Conservation (phyloP, 305 asterid genomes). For the Plantago coronopus region DNA sequence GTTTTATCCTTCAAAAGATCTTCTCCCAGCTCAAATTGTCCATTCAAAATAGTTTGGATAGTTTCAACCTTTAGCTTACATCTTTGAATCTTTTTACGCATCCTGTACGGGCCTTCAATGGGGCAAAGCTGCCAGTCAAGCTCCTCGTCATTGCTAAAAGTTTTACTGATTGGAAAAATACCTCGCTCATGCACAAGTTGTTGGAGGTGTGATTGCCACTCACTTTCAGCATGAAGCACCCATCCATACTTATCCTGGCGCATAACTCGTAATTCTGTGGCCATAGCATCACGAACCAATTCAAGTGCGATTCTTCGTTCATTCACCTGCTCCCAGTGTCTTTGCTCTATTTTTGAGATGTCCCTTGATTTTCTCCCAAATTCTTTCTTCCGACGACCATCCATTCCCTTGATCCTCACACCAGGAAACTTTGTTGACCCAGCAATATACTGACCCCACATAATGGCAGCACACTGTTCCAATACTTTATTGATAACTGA, state of each 20-base stretch:
- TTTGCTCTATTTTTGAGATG: constrained; percentile 59
- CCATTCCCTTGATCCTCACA: constrained; percentile 92
- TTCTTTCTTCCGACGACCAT: constrained; percentile 94
- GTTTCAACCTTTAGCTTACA: constrained; percentile 73
- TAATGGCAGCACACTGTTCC: constrained; percentile 89
- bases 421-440: constrained; percentile 96
- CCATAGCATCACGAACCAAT: constrained; percentile 94
- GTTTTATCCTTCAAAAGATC: constrained; percentile 64
- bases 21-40: constrained; percentile 56
- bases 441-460: constrained; percentile 95
- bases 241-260: constrained; percentile 99
- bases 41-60: constrained; percentile 67
- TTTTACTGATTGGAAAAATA: constrained; percentile 66
- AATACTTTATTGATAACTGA: constrained; percentile 61
- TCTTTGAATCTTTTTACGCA: constrained; percentile 92
- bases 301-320: constrained; percentile 96
- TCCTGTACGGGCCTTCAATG: constrained; percentile 97
- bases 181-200: constrained; percentile 98
- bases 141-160: constrained; percentile 57
- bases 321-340: constrained; percentile 97
- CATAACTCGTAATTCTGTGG: constrained; percentile 91
- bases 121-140: constrained; percentile 97
- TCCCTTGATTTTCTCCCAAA: constrained; percentile 75
- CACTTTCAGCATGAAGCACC: constrained; percentile 99
- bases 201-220: constrained; percentile 96